Evolutionary conservation across 352 stramenopile genomes (phyloP), one percentile per base, ranked within the genome.

Genomic region (Globisporangium polare): DNA sequence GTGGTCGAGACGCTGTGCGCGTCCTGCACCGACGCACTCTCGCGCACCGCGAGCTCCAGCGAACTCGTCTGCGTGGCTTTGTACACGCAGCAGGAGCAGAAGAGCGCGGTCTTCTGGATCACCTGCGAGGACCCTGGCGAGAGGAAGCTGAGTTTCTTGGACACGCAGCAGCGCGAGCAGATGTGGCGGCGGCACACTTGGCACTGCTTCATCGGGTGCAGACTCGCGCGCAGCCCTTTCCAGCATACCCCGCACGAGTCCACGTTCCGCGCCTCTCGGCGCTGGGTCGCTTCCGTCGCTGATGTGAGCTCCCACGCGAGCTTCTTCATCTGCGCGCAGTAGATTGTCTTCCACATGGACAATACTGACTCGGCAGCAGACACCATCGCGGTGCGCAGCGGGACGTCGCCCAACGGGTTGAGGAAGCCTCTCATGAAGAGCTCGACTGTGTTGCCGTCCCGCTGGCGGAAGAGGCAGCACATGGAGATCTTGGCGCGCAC

Each of bases 261-360:
- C 10, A 53, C 4, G 13, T 33, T 53, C 15, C 15, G 46, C 15
- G 22, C 22, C 46, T 18, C 24, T 35, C 46, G 46, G 13, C 46
- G 24, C 24, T 53, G 46, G 3, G n/a, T n/a, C 9, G 42, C 42
- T 22, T 1, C 39, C 4, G 39, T 8, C 7, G 29, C 5, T 15
- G 39, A 45, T 0, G 45, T n/a, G 46, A 52, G 12, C 5, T 33
- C 71, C 81, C 80, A 90, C 53, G 69, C 66, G 31, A 90, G 68
- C 58, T 90, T 90, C 60, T 89, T 86, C 75, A 86, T 86, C 56
- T 80, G 74, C 20, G 67, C 77, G 51, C 77, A 87, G 27, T 81
- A 17, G 24, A 52, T 52, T 33, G 46, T 33, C 46, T 52, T 52
- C 22, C 46, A 52, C 15, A 52, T 33, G 13, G 46, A 52, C 45